Percentiles rank a stretch among this genome's conserved stretches.
These are phyloP conservation scores for Trichoderma virens DNA, from an alignment of 495 filamentous ascomycete genomes.

Conservation along the genomic window DNA sequence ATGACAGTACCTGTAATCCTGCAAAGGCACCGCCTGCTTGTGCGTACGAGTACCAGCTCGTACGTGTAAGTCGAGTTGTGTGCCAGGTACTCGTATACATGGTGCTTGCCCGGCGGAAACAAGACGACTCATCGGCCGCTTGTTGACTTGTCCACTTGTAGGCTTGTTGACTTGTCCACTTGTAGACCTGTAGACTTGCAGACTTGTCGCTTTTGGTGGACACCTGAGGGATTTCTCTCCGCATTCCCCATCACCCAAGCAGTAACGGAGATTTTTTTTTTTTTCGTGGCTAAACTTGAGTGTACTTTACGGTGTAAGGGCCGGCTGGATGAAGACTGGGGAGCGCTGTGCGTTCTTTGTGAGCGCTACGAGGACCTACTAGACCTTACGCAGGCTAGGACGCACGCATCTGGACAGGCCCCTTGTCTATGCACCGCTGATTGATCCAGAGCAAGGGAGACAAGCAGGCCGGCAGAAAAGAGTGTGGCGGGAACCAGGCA, in stretches of 20 bases:
- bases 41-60: too few species aligned
- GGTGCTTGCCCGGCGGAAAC: too few species aligned
- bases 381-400: background rate
- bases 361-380: background rate
- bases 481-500: background rate
- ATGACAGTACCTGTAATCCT: background rate
- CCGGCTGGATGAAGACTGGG: background rate
- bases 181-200: too few species aligned
- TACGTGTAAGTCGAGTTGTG: background rate
- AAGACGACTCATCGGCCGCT: background rate
- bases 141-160: too few species aligned
- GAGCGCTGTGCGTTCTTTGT: background rate
- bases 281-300: too few species aligned
- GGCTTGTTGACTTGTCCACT: too few species aligned
- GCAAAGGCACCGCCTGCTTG: too few species aligned
- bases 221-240: conserved; percentile 8
- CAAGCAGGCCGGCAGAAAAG: background rate
- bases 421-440: background rate
- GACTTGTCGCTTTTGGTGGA: background rate
- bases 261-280: background rate
- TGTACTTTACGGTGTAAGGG: too few species aligned
- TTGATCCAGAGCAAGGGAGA: background rate
- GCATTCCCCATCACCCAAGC: conserved; percentile 2
- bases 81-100: background rate
- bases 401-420: background rate